Evolutionary conservation across 2,329 filamentous ascomycete genomes (phyloP).

Genomic region (Chaetomium sp.): DNA sequence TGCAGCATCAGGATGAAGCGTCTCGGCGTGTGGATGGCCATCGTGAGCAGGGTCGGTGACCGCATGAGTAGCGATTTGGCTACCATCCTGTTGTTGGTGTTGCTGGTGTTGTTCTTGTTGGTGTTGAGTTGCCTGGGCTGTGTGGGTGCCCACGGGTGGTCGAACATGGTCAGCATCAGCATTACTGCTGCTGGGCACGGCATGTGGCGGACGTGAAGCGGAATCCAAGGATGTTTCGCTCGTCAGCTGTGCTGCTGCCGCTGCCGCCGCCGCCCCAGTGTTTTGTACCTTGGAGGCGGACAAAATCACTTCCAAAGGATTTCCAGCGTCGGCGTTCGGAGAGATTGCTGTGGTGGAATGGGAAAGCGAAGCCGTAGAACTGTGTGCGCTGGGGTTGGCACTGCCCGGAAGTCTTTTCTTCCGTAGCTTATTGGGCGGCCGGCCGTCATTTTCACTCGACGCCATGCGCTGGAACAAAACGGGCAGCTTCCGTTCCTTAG

Average conservation of each 20-base stretch:
- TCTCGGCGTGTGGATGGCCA: constrained; percentile 17
- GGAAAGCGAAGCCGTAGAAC: constrained; percentile 71
- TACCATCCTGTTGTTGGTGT: neutral
- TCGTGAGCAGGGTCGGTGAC: constrained; percentile 32
- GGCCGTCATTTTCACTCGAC: constrained; percentile 53
- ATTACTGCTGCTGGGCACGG: constrained; percentile 29
- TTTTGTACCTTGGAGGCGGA: constrained; percentile 11
- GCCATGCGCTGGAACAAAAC: constrained; percentile 66
- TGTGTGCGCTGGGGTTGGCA: constrained; percentile 80
- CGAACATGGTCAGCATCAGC: neutral
- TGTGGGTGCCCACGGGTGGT: neutral
- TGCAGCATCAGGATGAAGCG: constrained; percentile 38
- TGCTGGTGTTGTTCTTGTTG: neutral
- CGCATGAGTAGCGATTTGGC: no score
- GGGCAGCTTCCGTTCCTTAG: constrained; percentile 61
- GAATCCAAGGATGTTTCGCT: constrained; percentile 37
- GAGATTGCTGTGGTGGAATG: constrained; percentile 39
- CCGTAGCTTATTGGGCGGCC: constrained; percentile 82
- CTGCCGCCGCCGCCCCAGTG: constrained; percentile 11
- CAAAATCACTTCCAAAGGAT: constrained; percentile 39
- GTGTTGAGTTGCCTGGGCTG: neutral
- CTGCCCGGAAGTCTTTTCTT: constrained; percentile 77
- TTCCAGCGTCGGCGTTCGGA: constrained; percentile 39
- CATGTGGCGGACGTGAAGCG: constrained; percentile 42
- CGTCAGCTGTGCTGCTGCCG: neutral